Evolutionary conservation across 116 monocot genomes (phyloP).

Genomic region (Posidonia oceanica): DNA sequence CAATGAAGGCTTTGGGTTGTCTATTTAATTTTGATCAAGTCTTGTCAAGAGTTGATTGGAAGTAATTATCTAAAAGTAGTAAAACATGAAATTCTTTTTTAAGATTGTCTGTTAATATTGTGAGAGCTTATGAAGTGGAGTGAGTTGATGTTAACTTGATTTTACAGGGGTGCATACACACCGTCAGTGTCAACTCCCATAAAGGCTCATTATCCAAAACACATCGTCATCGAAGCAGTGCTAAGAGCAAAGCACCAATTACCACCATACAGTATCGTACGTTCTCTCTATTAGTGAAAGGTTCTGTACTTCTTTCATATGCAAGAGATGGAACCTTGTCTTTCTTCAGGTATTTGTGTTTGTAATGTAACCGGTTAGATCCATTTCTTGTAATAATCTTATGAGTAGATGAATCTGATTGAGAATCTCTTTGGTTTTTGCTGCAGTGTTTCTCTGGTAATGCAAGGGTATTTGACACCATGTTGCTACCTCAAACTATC

Average conservation of each 20-base stretch:
- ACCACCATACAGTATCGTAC: constrained; percentile 90
- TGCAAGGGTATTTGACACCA: constrained; percentile 75
- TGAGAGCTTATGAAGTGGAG: no score
- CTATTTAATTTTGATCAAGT: not conserved
- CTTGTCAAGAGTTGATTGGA: no score
- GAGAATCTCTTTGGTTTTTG: not conserved
- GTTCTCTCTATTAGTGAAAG: constrained; percentile 71
- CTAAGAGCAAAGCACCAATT: constrained; percentile 53
- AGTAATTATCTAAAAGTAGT: no score
- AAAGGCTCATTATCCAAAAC: constrained; percentile 79
- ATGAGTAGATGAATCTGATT: no score
- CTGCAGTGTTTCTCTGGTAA: constrained; percentile 74
- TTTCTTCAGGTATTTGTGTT: constrained; percentile 63
- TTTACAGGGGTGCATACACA: constrained; percentile 77
- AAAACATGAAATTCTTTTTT: no score
- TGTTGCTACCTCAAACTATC: constrained; percentile 87
- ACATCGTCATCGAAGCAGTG: constrained; percentile 63
- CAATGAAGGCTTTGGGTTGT: not conserved
- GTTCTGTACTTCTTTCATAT: constrained; percentile 88
- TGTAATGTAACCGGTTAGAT: not conserved
- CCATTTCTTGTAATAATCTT: no score
- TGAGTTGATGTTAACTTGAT: not conserved
- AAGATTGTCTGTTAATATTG: no score
- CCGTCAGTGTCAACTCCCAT: constrained; percentile 72
- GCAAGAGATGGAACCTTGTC: constrained; percentile 84